Base-by-base conservation (phyloP, 1,284 basidiomycete species). In the Phlebopus sp. region DNA sequence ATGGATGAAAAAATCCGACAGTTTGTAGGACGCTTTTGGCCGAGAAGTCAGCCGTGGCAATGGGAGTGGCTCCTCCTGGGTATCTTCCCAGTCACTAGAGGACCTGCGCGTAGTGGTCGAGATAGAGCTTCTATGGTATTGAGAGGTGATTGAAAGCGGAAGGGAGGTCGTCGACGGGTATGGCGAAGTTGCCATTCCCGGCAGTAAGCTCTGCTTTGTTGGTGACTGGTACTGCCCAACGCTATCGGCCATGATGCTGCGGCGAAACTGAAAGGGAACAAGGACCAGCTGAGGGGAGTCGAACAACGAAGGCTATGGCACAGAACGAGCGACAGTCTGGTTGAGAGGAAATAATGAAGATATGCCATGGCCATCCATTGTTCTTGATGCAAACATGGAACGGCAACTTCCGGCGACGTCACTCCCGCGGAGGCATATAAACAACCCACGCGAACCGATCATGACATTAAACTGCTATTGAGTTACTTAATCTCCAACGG, bases 1-100 rank as follows among this genome's bases (percentile, higher is more conserved):
- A 56, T 86, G 79, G 49, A 91, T 83, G 54, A 81, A 77, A 55
- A 90, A 91, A 63, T 91, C 88, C 35, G 72, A 57, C 15, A 91
- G 75, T 25, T 78, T 76, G 63, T 90, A 90, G 15, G 73, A 74
- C 27, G 83, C 86, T 54, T 79, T 82, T n/a, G 78, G 74, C 47
- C 82, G 59, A n/a, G 65, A 61, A 17, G 54, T 25, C 14, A 61
- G 35, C 3, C 51, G 58, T 11, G 51, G 52, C 1, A 68, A 46
- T 2, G 66, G 55, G 8, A 55, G 45, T n/a, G 58, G 46, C 7
- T 55, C 43, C 8, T 67, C 66, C 42, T 68, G 69, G 5, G 60
- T 65, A 54, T 73, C 73, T n/a, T 67, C 65, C 62, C 69, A 72
- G 32, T 73, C 74, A 44, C 81, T 84, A 27, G 73, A 54, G 1